Conservation (phyloP, 805 yeast species). For the Sugiyamaella marilandica region DNA sequence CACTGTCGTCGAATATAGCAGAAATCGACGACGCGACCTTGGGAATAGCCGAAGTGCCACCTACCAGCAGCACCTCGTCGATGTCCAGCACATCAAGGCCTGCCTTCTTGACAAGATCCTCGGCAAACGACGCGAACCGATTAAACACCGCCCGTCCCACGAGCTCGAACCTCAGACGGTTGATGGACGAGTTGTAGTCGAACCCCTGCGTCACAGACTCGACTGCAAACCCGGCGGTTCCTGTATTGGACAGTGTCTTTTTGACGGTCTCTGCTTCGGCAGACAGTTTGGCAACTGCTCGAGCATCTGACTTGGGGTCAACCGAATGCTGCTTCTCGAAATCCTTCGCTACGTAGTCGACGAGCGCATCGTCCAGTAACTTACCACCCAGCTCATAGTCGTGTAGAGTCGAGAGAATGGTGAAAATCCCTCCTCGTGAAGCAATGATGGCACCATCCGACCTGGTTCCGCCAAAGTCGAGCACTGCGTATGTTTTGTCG, state of each 20-base stretch:
- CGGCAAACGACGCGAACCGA: conserved; percentile 73
- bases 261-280: conserved; percentile 79
- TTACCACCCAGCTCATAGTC: conserved; percentile 84
- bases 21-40: conserved; percentile 76
- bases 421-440: conserved; percentile 89
- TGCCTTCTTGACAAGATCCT: conserved; percentile 71
- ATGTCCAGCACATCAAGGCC: conserved; percentile 78
- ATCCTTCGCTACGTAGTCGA: conserved; percentile 85
- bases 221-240: conserved; percentile 83
- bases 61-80: conserved; percentile 86
- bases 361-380: conserved; percentile 70
- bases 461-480: conserved; percentile 95
- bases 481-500: conserved; percentile 82
- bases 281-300: conserved; percentile 83
- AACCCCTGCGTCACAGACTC: conserved; percentile 92
- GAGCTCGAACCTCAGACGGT: conserved; percentile 90
- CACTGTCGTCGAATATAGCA: conserved; percentile 68
- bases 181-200: conserved; percentile 88
- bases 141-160: conserved; percentile 73
- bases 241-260: conserved; percentile 87
- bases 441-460: conserved; percentile 93
- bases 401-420: conserved; percentile 81
- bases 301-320: conserved; percentile 73
- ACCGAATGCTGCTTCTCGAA: conserved; percentile 82
- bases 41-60: conserved; percentile 91